Base-by-base conservation (phyloP, 2,329 filamentous ascomycete genomes). In the Didymella pinodella region DNA sequence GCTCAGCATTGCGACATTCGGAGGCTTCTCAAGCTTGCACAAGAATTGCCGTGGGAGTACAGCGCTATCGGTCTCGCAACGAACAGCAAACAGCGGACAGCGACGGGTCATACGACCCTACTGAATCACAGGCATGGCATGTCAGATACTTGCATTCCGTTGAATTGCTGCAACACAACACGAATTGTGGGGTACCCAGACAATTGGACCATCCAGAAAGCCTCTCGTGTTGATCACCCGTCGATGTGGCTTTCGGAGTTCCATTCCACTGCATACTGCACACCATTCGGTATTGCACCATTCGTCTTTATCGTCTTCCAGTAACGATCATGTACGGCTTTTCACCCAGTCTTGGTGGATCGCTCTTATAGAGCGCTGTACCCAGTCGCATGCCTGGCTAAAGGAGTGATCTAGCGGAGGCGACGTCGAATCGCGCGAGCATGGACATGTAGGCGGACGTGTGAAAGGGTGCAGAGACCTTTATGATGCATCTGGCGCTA, bases 191-290 rank as follows among this genome's bases (percentile, higher is more conserved):
- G 46, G 45, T 55, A 65, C 54, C 73, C 71, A 64, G 54, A 66
- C 62, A 69, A 70, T 68, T 73, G 71, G 73, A 70, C 69, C 59
- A 53, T 58, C 61, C 52, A 49, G 50, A 60, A 34, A 63, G 64
- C 61, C 61, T 60, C 52, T 45, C 65, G 56, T 71, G 74, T 60
- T 68, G 67, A 75, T 76, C 73, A 76, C 67, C 74, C 74, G 72
- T 70, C 65, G 44, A 48, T 59, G 68, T 75, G 73, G 74, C 71
- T 73, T 75, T 67, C 64, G 68, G 67, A 63, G 62, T 61, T 54
- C 66, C 64, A 67, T 63, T 65, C 66, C 53, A 56, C 57, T 62
- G 63, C 64, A 59, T 50, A 46, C 49, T 63, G 65, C 54, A 59
- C 55, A 59, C 51, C 58, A 48, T 38, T 46, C 63, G 44, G 38